Evolutionary conservation across 768 basidiomycete species (phyloP), one percentile per base, ranked within the genome.

Genomic region (Cyclocybe cylindracea): DNA sequence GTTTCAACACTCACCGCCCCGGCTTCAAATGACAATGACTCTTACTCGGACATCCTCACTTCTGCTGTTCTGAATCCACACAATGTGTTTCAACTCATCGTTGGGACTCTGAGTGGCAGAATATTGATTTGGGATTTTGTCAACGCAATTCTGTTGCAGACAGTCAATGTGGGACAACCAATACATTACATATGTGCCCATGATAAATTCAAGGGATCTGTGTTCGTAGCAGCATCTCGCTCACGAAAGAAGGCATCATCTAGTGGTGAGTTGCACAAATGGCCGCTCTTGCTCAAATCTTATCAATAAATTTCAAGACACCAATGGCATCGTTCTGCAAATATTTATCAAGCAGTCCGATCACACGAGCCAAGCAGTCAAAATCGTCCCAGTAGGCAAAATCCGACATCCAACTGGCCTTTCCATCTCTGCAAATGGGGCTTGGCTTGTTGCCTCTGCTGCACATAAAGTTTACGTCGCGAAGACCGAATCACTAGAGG

Each of bases 111-210:
- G 53, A 89, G 94, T 59, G 96, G 94, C n/a, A 79, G 78, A 34
- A 70, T 98, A 55, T 83, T 90, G 65, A 72, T 97, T 19, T 99
- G 97, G 97, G 94, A 98, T 70, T 95, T 89, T 67, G 72, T 95
- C 35, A 94, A 97, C 52, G 94, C 86, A 5, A 74, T 78, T 7
- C 71, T 97, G 9, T 73, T 98, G 53, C 83, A 85, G 54, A 90
- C 86, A 2, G 80, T 97, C 55, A 77, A 83, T 50, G 62, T 93
- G 39, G 77, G 77, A 29, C 81, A 87, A 53, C 84, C 87, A 10
- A 84, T 95, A 58, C 79, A 83, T 56, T 78, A 81, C 59, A 70
- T 94, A 48, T 86, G 87, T 53, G 83, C 81, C 0, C 91, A 93
- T 61, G 79, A 84, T 56, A 73, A 77, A 49, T 80, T 86, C 66